Evolutionary conservation across 2,329 filamentous ascomycete genomes (phyloP).

Genomic region (Fonsecaea pedrosoi): DNA sequence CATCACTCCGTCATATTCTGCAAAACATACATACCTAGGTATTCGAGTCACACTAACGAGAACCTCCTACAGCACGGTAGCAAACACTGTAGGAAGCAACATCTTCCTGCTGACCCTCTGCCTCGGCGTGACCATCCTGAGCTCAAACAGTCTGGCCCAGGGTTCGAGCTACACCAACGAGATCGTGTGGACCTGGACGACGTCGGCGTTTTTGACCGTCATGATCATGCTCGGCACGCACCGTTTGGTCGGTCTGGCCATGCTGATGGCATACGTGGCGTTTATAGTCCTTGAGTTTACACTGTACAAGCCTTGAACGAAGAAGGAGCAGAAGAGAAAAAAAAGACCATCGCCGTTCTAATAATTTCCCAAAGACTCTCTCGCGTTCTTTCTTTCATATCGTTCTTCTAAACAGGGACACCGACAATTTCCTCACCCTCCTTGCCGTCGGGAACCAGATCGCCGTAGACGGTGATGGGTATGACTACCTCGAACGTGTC

Average conservation of each 20-base stretch:
- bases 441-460: constrained; percentile 54
- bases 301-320: constrained; percentile 10
- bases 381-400: not conserved
- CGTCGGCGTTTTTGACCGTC: constrained; percentile 18
- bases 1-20: too few relatives aligned
- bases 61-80: constrained; percentile 47
- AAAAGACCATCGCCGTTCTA: too few relatives aligned
- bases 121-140: constrained; percentile 42
- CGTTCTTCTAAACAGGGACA: constrained; percentile 40
- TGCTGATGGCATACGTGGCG: constrained; percentile 45
- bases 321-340: not conserved
- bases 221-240: constrained; percentile 17
- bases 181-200: constrained; percentile 15
- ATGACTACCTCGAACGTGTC: constrained; percentile 92
- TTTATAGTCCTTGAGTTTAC: constrained; percentile 49
- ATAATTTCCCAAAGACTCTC: too few relatives aligned
- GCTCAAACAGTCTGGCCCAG: constrained; percentile 1
- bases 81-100: constrained; percentile 62
- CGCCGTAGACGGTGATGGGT: constrained; percentile 78
- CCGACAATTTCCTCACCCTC: constrained; percentile 39
- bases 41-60: not conserved
- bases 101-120: constrained; percentile 62
- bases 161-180: constrained; percentile 21
- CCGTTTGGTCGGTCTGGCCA: constrained; percentile 37
- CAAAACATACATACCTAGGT: too few relatives aligned